These are phyloP conservation scores for Sporothrix globosa DNA, from an alignment of 2,329 filamentous ascomycete species.

Conservation along the genomic window DNA sequence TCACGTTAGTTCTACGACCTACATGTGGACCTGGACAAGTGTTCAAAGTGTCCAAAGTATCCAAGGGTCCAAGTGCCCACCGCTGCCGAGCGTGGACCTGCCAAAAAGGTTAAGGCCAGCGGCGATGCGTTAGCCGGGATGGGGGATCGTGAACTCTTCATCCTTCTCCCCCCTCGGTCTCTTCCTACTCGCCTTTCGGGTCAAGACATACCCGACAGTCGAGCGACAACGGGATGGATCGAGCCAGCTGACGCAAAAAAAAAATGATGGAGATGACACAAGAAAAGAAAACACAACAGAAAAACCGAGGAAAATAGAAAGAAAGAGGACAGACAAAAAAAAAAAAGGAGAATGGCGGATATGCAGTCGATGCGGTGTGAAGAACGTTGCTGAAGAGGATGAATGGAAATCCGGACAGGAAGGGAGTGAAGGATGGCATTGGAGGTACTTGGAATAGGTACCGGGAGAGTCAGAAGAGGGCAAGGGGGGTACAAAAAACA, in stretches of 20 bases:
- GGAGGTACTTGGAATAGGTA: neutral
- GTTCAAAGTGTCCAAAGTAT: neutral
- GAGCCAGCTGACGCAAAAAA: constrained; percentile 26
- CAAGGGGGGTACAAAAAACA: neutral
- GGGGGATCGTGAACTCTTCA: constrained; percentile 1
- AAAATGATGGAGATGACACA: neutral
- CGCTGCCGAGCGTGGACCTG: constrained; percentile 7
- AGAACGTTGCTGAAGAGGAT: neutral
- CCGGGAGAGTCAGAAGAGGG: neutral
- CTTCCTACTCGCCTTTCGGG: neutral
- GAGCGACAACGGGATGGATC: constrained; percentile 23
- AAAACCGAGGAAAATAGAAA: neutral
- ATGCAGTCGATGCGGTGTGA: constrained; percentile 18
- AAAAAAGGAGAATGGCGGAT: neutral
- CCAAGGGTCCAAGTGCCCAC: neutral
- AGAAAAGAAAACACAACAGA: neutral
- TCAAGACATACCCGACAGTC: constrained; percentile 16
- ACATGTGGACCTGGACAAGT: constrained; percentile 17
- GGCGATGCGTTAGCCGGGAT: constrained; percentile 17
- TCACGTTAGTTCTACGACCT: neutral
- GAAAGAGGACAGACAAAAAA: neutral
- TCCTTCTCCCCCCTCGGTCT: neutral
- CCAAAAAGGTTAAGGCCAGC: constrained; percentile 6
- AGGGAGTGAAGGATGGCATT: neutral
- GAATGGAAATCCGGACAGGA: neutral